Evolutionary conservation across 2,329 filamentous ascomycete genomes (phyloP).

Genomic region (Lecanicillium sp.): DNA sequence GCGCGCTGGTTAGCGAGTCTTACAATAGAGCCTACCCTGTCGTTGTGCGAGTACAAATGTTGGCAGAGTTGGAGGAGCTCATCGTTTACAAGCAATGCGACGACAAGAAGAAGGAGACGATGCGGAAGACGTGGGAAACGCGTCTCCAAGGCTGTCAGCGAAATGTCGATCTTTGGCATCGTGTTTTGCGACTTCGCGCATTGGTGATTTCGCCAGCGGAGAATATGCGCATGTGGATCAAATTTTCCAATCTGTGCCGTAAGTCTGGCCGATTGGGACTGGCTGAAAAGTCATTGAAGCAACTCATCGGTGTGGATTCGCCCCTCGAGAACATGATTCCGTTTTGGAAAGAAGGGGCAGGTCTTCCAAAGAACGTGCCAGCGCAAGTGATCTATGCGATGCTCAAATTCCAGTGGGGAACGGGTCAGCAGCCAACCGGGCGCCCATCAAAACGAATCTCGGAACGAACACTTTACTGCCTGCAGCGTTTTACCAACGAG

Average conservation of each 20-base stretch:
- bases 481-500: constrained; percentile 53
- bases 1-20: constrained; percentile 92
- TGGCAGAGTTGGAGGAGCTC: constrained; percentile 95
- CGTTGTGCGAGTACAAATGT: constrained; percentile 98
- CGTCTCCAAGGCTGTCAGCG: constrained; percentile 90
- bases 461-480: constrained; percentile 48
- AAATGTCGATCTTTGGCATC: constrained; percentile 96
- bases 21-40: constrained; percentile 97
- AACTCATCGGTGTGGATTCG: constrained; percentile 68
- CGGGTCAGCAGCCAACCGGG: constrained; percentile 52
- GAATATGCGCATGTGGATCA: constrained; percentile 99
- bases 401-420: constrained; percentile 93
- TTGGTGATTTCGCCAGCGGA: constrained; percentile 87
- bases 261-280: constrained; percentile 93
- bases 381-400: constrained; percentile 93
- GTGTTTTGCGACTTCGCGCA: constrained; percentile 90
- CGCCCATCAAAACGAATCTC: constrained; percentile 34
- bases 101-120: constrained; percentile 77
- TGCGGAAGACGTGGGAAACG: constrained; percentile 93
- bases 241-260: constrained; percentile 95
- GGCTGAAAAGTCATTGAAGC: constrained; percentile 89
- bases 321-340: constrained; percentile 53
- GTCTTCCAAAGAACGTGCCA: constrained; percentile 36
- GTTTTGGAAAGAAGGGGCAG: constrained; percentile 39
- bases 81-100: constrained; percentile 97